Evolutionary conservation across 2,329 filamentous ascomycete species (phyloP), one percentile per base, ranked within the genome.

Genomic region (Cordyceps farinosa): DNA sequence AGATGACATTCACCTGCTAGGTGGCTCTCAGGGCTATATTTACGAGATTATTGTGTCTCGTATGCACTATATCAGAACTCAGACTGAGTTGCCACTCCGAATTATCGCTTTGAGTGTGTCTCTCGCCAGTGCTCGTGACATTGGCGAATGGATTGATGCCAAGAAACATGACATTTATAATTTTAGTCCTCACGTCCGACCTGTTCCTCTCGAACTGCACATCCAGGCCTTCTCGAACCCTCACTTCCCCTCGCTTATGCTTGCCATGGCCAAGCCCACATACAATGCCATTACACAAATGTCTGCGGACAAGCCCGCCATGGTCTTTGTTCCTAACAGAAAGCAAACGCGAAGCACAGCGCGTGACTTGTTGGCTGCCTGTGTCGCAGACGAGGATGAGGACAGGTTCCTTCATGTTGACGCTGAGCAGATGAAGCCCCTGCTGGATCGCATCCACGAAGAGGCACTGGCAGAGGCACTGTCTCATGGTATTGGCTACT

Each of bases 141-240:
- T 99, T 70, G 94, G 94, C 58, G 95, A 97, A 77, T 99, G 95
- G 95, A 92, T 99, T 68, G 95, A 96, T 68, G 95, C 94, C 8
- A 96, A 88, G 75, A 98, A 97, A 80, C 95, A 99, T 74, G 96
- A 95, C 55, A 97, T 97, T 67, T 99, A 94, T 83, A 99, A 99
- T 79, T 99, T 99, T 80, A 97, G 92, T 70, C 95, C 95, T 2
- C 90, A 94, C 71, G 88, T 94, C 65, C 89, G 96, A 63, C 90
- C 92, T 1, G 87, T 97, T 22, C 93, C 94, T 29, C 80, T 99
- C 38, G 94, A 98, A 74, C 85, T 99, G 63, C 92, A 97, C 73
- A 90, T 99, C 54, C 95, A 99, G 76, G 94, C 93, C 1, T 99
- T 95, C 78, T 91, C 89, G 34, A 96, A 97, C 65, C 92, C 96